Base-by-base conservation (phyloP, 768 basidiomycete genomes). In the Boletus subparvulus region DNA sequence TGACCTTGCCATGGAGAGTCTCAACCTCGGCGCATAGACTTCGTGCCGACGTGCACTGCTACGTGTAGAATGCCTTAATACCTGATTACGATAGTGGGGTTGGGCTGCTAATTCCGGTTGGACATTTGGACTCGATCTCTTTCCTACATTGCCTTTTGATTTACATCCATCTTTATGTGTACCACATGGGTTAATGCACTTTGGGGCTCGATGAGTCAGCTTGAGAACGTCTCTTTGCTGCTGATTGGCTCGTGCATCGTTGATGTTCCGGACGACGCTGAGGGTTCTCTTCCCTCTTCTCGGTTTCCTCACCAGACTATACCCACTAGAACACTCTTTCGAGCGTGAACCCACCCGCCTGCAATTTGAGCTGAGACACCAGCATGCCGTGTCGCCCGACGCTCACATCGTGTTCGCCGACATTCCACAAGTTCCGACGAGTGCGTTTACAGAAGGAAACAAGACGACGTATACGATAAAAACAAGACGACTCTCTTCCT, bases 1-100 rank as follows among this genome's bases (percentile, higher is more conserved):
- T 33, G 82, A 80, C 35, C 72, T 87, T 50, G 85, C 85, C 9
- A 83, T 87, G 82, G 86, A 87, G 66, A 75, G 74, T 21, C 73
- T 87, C 40, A 62, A 50, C 40, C 57, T 73, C 3, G 55, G 46
- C 2, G 59, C 58, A 54, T 71, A 61, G 62, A 60, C n/a, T 21
- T 47, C 24, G 43, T 9, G 13, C 41, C 7, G 19, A 33, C 19
- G 30, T 42, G 55, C 41, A 32, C 19, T 14, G 13, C 33, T 50
- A 55, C 28, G 36, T n/a, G 21, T 57, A 65, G 36, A 50, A 56
- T 53, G 55, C 28, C 52, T 48, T 69, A 61, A 58, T 68, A 45
- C 42, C 35, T 40, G 47, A 52, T 16, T 46, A 48, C 11, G 47
- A 50, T 59, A 53, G 47, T 14, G 11, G 48, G 47, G 35, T 33